Evolutionary conservation across 2,329 filamentous ascomycete species (phyloP), one percentile per base, ranked within the genome.

Genomic region (Parastagonospora nodorum): DNA sequence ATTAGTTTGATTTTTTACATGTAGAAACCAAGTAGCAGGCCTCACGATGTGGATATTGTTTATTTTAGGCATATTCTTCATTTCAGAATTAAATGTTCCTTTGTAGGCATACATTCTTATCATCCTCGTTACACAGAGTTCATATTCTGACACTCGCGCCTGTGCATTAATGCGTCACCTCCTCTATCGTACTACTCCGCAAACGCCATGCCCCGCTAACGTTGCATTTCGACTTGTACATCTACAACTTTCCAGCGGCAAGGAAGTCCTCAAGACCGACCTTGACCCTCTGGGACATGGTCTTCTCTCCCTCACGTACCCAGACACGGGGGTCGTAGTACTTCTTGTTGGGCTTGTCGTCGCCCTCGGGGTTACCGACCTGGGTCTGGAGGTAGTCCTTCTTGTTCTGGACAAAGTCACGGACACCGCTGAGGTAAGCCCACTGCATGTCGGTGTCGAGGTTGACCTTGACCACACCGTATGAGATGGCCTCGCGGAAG

Each of bases 341-440:
- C 75, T 97, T 97, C 90, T 99, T 99, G 87, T 99, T 99, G 73
- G 94, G 93, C 88, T 97, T 97, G 81, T 96, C 90, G 15, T 86
- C 87, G 55, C 93, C 92, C 43, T 97, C 92, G 62, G 93, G 93
- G 85, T 97, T 99, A 71, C 94, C 94, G 65, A 99, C 88, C 71
- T 90, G 84, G 54, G 83, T 86, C 80, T 84, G 80, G 66, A 99
- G 80, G 83, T 97, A 99, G 69, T 96, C 93, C 19, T 51, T 48
- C 81, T 96, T 92, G 85, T 97, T 97, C 76, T 86, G 89, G 71
- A 91, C 84, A 83, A 92, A 99, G 81, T 99, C 93, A 60, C 94
- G 90, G 81, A 97, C 89, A 80, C 94, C 94, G 57, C 80, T 80
- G 64, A 94, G 84, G 84, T 97, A 99, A 53, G 93, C 92, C 69